Conservation (phyloP, 495 filamentous ascomycete species). For the Wilcoxina mikolae region DNA sequence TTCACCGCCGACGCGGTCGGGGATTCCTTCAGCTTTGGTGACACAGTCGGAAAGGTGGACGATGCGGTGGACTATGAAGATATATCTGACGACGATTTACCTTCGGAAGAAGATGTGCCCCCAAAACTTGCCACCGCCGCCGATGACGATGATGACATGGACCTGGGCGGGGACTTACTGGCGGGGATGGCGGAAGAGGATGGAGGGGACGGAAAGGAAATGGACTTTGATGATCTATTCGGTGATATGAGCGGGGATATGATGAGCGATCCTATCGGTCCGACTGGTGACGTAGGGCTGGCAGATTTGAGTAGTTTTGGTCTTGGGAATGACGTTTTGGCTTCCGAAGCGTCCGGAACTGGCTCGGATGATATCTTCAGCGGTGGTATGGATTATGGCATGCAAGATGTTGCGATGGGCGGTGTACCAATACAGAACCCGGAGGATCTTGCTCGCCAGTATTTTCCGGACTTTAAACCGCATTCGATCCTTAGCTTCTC, state of each 20-base stretch:
- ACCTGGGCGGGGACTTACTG: slow-evolving; percentile 32
- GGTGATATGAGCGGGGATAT: slow-evolving; percentile 31
- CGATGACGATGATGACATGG: slow-evolving; percentile 39
- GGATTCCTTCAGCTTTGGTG: slow-evolving; percentile 21
- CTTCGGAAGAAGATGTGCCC: slow-evolving; percentile 45
- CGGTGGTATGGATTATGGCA: slow-evolving; percentile 10
- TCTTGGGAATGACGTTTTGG: neutral
- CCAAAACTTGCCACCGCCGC: slow-evolving; percentile 18
- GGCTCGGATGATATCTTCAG: slow-evolving; percentile 14
- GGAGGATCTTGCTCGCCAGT: slow-evolving; percentile 8
- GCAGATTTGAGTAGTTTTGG: slow-evolving; percentile 10
- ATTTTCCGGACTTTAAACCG: slow-evolving; percentile 27
- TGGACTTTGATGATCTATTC: slow-evolving; percentile 39
- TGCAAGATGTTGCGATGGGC: slow-evolving; percentile 5
- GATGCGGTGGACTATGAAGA: slow-evolving; percentile 81
- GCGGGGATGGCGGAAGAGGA: slow-evolving; percentile 31
- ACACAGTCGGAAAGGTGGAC: slow-evolving; percentile 50
- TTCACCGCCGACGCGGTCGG: slow-evolving; percentile 17
- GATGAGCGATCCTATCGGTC: slow-evolving; percentile 29
- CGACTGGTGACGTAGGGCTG: slow-evolving; percentile 33
- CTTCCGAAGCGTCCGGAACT: slow-evolving; percentile 24
- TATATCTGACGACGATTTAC: slow-evolving; percentile 57
- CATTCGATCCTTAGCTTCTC: slow-evolving; percentile 31
- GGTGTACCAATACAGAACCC: slow-evolving; percentile 3
- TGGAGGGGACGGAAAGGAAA: slow-evolving; percentile 29